A percentile compares a stretch with the other conserved stretches of the same genome.
These are phyloP conservation scores for Pestalotiopsis sp. DNA, from an alignment of 2,329 filamentous ascomycete species.

Conservation along the genomic window DNA sequence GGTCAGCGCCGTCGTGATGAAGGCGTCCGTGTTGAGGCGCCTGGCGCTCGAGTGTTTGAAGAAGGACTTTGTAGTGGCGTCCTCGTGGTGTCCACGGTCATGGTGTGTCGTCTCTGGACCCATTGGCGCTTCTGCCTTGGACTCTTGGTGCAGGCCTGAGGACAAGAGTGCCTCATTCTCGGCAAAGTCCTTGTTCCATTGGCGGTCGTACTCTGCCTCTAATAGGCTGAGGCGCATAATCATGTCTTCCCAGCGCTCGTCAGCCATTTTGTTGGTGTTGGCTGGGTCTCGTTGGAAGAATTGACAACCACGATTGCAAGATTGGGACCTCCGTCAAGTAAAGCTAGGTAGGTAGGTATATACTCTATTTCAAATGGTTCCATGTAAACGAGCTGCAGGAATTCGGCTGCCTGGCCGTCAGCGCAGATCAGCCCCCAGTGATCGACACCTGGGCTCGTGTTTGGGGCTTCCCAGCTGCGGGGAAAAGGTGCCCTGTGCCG, in stretches of 20 bases:
- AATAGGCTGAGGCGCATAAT: too few relatives aligned
- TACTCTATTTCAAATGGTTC: neutral
- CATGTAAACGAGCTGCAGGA: neutral
- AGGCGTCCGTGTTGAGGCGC: conserved; percentile 44
- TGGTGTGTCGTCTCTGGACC: neutral
- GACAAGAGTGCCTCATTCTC: neutral
- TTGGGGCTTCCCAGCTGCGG: neutral
- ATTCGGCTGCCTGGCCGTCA: conserved; percentile 6
- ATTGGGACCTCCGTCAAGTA: too few relatives aligned
- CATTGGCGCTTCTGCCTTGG: neutral
- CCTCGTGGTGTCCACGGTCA: neutral
- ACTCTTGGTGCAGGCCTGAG: neutral
- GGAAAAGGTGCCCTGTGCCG: neutral
- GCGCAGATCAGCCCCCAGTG: neutral
- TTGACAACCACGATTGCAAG: neutral
- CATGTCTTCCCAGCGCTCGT: neutral
- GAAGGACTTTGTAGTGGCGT: conserved; percentile 29
- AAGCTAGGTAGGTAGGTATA: neutral
- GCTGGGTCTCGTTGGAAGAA: neutral
- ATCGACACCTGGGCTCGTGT: neutral
- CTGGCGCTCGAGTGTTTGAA: conserved; percentile 43
- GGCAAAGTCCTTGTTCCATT: too few relatives aligned
- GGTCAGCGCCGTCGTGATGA: conserved; percentile 42
- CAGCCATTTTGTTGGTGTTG: neutral
- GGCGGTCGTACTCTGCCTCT: too few relatives aligned